A percentile compares a stretch with the other conserved stretches of the same genome.
phyloP scores from a whole-genome alignment of 2,329 filamentous ascomycete genomes.

The Chaetomium sp. region DNA sequence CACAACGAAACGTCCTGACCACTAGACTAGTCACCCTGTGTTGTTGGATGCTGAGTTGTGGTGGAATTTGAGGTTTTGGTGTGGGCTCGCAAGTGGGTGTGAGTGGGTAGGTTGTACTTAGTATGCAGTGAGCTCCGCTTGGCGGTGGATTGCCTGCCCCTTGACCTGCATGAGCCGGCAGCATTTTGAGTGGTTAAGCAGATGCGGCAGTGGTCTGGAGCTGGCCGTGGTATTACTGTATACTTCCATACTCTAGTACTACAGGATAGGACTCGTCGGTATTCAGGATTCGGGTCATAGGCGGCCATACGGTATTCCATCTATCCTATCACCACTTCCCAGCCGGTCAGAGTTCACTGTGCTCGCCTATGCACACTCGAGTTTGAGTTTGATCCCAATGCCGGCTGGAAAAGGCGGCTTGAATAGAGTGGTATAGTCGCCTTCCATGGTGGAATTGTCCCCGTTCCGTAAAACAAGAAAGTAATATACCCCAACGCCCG shows the following conservation, averaged over 20 bases:
- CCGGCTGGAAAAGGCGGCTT: not conserved
- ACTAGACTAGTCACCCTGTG: slow-evolving; percentile 30
- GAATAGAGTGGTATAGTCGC: not conserved
- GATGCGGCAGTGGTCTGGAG: not conserved
- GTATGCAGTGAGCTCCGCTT: slow-evolving; percentile 8
- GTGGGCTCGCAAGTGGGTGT: not conserved
- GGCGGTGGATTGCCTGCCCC: not conserved
- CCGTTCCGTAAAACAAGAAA: slow-evolving; percentile 17
- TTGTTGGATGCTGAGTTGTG: not conserved
- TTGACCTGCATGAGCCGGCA: slow-evolving; percentile 5
- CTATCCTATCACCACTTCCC: not conserved
- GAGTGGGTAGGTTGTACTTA: slow-evolving; percentile 9
- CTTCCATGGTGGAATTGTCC: not conserved
- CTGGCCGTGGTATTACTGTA: not conserved
- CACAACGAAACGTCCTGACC: slow-evolving; percentile 33
- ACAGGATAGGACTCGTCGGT: not conserved
- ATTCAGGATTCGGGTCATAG: not conserved
- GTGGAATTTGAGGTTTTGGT: not conserved
- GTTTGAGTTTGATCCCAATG: not conserved
- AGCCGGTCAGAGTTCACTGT: not conserved
- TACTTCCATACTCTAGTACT: not conserved
- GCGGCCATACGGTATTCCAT: not conserved
- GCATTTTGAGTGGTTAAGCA: not conserved
- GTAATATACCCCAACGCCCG: slow-evolving; percentile 36
- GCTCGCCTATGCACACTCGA: not conserved